Conservation (phyloP, 345 rosid genomes). For the Ailanthus altissimus region DNA sequence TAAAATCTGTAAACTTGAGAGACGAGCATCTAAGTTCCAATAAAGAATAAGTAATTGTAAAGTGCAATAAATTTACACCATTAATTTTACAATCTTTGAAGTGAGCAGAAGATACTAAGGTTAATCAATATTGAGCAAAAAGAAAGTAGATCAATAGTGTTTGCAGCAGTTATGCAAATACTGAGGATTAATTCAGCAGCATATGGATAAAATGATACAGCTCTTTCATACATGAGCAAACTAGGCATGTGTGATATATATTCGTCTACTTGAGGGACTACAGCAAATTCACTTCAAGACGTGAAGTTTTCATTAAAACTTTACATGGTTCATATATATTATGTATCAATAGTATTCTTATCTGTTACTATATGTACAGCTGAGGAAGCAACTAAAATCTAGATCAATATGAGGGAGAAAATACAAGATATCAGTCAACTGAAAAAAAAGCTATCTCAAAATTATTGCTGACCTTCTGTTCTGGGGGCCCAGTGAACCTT, state of each 20-base stretch:
- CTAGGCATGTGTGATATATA: neutral
- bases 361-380: neutral
- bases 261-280: neutral
- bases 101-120: neutral
- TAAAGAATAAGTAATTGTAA: neutral
- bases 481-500: slow-evolving; percentile 68
- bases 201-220: neutral
- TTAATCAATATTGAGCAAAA: neutral
- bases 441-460: slow-evolving; percentile 1
- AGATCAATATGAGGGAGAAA: neutral
- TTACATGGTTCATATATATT: too few species aligned
- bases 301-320: neutral
- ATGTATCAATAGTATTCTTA: neutral
- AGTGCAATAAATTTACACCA: neutral
- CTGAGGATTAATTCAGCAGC: neutral
- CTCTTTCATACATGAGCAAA: neutral
- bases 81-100: neutral
- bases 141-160: neutral
- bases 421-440: slow-evolving; percentile 6
- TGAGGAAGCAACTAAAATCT: neutral
- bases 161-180: neutral
- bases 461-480: slow-evolving; percentile 67
- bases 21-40: neutral
- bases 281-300: neutral
- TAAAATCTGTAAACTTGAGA: neutral